Conservation (phyloP, 345 rosid genomes). For the Pugionium cornutum region DNA sequence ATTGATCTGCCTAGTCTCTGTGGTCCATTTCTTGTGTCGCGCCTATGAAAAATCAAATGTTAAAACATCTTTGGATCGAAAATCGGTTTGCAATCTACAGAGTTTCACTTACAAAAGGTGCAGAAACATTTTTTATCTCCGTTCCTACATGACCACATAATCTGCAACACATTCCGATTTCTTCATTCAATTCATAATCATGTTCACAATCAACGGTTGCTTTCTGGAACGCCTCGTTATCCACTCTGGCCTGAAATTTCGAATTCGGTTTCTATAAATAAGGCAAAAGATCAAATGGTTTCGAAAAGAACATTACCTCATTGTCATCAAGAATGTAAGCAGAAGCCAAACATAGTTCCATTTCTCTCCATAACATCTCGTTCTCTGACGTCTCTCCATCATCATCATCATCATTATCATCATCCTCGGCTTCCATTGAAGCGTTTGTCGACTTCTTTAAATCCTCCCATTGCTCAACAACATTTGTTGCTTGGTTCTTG, state of each 20-base stretch:
- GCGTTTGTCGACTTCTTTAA: slow-evolving; percentile 46
- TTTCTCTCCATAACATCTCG: slow-evolving; percentile 88
- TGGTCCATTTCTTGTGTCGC: slow-evolving; percentile 45
- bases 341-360: slow-evolving; percentile 81
- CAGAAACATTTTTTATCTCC: slow-evolving; percentile 71
- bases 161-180: slow-evolving; percentile 73
- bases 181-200: slow-evolving; percentile 65
- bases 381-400: slow-evolving; percentile 66
- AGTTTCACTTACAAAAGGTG: slow-evolving; percentile 80
- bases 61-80: no score
- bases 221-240: slow-evolving; percentile 45
- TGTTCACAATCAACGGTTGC: slow-evolving; percentile 57
- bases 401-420: slow-evolving; percentile 20
- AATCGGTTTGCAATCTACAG: no score
- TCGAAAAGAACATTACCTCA: slow-evolving; percentile 50
- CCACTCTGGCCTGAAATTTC: slow-evolving; percentile 47
- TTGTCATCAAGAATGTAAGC: slow-evolving; percentile 68
- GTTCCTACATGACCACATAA: slow-evolving; percentile 70
- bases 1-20: slow-evolving; percentile 39
- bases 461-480: slow-evolving; percentile 72
- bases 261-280: no score
- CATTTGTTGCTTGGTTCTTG: slow-evolving; percentile 51
- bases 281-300: no score
- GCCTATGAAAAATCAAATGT: slow-evolving; percentile 33
- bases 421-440: no score